Conservation (phyloP, 176 grass and related monocot species). For the Oryza nivara region DNA sequence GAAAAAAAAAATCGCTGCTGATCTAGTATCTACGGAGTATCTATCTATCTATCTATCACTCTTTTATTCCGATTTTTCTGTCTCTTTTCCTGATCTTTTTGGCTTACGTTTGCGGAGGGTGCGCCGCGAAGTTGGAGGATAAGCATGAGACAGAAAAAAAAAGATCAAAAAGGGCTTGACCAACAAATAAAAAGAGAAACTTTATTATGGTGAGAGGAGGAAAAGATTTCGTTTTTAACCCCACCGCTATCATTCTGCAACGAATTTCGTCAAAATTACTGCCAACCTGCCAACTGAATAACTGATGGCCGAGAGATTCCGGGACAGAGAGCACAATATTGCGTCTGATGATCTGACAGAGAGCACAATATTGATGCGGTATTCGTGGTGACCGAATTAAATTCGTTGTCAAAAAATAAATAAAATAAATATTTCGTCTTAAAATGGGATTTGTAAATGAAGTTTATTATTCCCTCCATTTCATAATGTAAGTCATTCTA, state of each 20-base stretch:
- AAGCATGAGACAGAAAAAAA: constrained; percentile 12
- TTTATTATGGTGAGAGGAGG: not conserved
- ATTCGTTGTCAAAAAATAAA: not conserved
- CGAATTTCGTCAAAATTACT: constrained; percentile 1
- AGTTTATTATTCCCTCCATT: too few relatives aligned
- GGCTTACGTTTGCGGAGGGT: constrained; percentile 32
- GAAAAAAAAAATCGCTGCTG: not conserved
- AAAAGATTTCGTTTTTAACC: constrained; percentile 15
- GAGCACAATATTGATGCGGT: not conserved
- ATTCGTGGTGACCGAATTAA: not conserved
- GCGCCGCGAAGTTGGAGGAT: constrained; percentile 15
- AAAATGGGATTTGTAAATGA: too few relatives aligned
- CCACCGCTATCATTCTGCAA: not conserved
- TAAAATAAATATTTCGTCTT: not conserved
- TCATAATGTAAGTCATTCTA: too few relatives aligned
- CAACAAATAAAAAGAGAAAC: not conserved
- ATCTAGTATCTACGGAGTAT: not conserved
- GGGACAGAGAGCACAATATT: not conserved
- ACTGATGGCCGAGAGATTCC: constrained; percentile 9
- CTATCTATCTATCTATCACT: not conserved
- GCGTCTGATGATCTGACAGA: not conserved
- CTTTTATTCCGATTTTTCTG: constrained; percentile 2
- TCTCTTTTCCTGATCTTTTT: constrained; percentile 39
- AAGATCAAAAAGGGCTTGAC: not conserved
- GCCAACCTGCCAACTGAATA: not conserved